Percentiles rank a stretch among this genome's conserved stretches.
These are phyloP conservation scores for Cordyceps tenuipes DNA, from an alignment of 2,329 filamentous ascomycete species.

Conservation along the genomic window DNA sequence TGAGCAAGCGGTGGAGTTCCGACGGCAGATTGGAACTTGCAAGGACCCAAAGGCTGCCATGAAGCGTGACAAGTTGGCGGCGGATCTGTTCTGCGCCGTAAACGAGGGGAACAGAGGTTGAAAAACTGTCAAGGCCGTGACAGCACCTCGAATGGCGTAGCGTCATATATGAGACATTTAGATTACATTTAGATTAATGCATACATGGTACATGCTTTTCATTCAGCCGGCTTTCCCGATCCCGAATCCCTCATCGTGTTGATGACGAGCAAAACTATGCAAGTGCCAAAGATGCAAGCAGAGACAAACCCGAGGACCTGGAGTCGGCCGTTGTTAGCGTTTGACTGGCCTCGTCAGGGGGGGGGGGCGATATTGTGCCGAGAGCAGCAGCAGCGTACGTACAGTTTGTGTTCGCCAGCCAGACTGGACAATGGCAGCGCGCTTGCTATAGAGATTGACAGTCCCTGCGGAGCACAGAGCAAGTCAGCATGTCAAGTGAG, in stretches of 20 bases:
- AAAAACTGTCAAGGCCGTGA: not conserved
- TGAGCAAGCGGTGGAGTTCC: conserved; percentile 52
- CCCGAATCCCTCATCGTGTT: conserved; percentile 13
- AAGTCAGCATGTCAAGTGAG: no score
- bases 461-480: conserved; percentile 38
- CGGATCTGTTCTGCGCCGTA: conserved; percentile 57
- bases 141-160: not conserved
- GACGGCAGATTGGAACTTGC: conserved; percentile 60
- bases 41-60: conserved; percentile 22
- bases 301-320: conserved; percentile 57
- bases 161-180: not conserved
- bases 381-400: no score
- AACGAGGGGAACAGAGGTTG: conserved; percentile 23
- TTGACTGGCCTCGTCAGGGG: no score
- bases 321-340: not conserved
- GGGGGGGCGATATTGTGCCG: no score
- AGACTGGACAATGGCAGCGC: conserved; percentile 77
- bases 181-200: not conserved
- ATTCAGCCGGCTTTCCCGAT: not conserved
- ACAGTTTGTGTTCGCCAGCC: conserved; percentile 90
- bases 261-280: conserved; percentile 51
- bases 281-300: conserved; percentile 55
- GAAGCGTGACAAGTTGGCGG: conserved; percentile 31
- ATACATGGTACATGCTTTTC: not conserved
- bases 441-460: conserved; percentile 70